Base-by-base conservation (phyloP, 129 eudicot genomes). In the Scalesia atractyloides region DNA sequence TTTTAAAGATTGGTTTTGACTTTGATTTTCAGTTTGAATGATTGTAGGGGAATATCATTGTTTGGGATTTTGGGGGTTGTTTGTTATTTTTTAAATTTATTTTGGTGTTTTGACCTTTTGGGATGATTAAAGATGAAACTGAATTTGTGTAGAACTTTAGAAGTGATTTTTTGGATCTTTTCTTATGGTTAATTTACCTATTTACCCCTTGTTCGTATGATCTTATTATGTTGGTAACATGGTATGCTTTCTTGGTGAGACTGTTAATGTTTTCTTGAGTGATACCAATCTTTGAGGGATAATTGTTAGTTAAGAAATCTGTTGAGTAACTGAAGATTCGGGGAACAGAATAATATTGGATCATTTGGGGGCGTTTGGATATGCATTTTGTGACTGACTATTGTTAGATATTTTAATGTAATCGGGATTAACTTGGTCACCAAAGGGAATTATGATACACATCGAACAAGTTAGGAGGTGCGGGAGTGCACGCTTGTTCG, bases 91-190 rank as follows among this genome's bases (percentile, higher is more conserved):
- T 16, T 12, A 18, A 74, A 49, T 1, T 1, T 16, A 44, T 46
- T n/a, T 73, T 73, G 72, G 9, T 16, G 13, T 73, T 80, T 75
- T 80, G 63, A 78, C 63, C 19, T 63, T 68, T 54, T 69, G 7
- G 69, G 54, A 60, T 68, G 10, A 47, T 30, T 34, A 19, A 15
- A 20, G 72, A 76, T 66, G 73, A 76, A 73, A 39, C 16, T 13
- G 66, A 52, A 52, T 39, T 56, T 43, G 60, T 34, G 22, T 33
- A 56, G 59, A 58, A 50, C 34, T 30, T 4, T 30, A 30, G 34
- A 30, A 30, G 34, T 50, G 41, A 54, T 19, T 36, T 19, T 70
- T 52, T 52, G 52, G 65, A 20, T 9, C 26, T 56, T 54, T 69
- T 16, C 5, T 9, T 70, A 9, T 36, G 44, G 26, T 44, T 54